phyloP scores from a whole-genome alignment of 2,329 filamentous ascomycete genomes.

The Exophiala lecanii-corni region DNA sequence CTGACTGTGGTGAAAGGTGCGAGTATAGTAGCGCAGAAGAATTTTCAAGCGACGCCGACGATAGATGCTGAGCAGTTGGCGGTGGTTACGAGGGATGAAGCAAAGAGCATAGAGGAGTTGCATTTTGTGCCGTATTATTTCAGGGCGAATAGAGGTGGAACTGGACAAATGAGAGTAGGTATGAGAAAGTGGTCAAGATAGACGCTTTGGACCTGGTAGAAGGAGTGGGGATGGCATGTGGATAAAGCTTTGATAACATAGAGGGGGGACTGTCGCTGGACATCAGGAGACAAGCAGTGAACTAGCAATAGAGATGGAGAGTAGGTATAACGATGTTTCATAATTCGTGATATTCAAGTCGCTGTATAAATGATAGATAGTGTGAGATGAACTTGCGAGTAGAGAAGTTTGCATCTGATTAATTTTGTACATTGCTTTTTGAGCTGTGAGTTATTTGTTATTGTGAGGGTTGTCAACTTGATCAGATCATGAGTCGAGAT shows the following conservation, averaged over 20 bases:
- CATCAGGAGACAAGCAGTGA: neutral
- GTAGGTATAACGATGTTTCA: neutral
- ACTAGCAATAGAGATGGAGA: neutral
- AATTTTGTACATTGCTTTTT: neutral
- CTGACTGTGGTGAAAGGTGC: constrained; percentile 13
- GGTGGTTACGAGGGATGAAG: too few relatives aligned
- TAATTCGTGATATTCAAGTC: neutral
- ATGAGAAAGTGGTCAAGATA: constrained; percentile 17
- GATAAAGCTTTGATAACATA: neutral
- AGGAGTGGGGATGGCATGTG: too few relatives aligned
- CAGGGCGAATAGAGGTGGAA: constrained; percentile 51
- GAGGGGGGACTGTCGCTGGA: neutral
- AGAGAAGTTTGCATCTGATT: neutral
- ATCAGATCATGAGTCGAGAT: too few relatives aligned
- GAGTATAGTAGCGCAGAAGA: constrained; percentile 2
- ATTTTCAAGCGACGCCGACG: constrained; percentile 6
- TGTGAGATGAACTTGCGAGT: neutral
- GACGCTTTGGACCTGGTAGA: too few relatives aligned
- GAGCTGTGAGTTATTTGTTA: too few relatives aligned
- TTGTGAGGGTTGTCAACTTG: too few relatives aligned
- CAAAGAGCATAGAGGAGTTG: too few relatives aligned
- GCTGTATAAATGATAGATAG: too few relatives aligned
- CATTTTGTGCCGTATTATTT: constrained; percentile 54
- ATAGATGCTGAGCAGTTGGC: constrained; percentile 2
- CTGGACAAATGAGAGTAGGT: constrained; percentile 50